A percentile compares a stretch with the other conserved stretches of the same genome.
phyloP scores from a whole-genome alignment of 257 asterid genomes.

The Coffea canephora region DNA sequence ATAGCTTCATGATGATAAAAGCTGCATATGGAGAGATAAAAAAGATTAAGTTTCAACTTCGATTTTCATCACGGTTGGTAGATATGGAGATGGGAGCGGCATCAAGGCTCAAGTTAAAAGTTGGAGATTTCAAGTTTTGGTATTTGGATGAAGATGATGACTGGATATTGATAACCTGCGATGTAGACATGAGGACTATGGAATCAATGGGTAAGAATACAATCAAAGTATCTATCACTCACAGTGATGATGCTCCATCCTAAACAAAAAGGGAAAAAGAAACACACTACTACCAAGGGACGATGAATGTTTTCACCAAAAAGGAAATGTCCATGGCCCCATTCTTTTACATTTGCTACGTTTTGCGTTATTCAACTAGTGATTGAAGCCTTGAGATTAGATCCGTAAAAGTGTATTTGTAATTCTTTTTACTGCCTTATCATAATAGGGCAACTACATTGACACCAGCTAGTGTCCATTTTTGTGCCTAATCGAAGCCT shows the following conservation, averaged over 20 bases:
- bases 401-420: too few species aligned
- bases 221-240: background rate
- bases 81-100: background rate
- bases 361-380: too few species aligned
- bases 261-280: too few species aligned
- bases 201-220: background rate
- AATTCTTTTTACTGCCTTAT: too few species aligned
- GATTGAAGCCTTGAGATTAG: too few species aligned
- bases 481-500: too few species aligned
- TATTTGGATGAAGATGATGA: background rate
- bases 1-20: background rate
- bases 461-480: too few species aligned
- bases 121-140: background rate
- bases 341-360: too few species aligned
- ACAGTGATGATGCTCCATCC: background rate
- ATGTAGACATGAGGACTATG: background rate
- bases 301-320: too few species aligned
- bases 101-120: background rate
- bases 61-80: background rate
- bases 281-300: too few species aligned
- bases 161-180: background rate
- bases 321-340: too few species aligned
- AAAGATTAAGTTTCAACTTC: background rate
- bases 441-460: too few species aligned
- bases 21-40: background rate